Percentiles rank a stretch among this genome's conserved stretches.
These are phyloP conservation scores for Acacia acuminata DNA, from an alignment of 306 rosid genomes.

Conservation along the genomic window DNA sequence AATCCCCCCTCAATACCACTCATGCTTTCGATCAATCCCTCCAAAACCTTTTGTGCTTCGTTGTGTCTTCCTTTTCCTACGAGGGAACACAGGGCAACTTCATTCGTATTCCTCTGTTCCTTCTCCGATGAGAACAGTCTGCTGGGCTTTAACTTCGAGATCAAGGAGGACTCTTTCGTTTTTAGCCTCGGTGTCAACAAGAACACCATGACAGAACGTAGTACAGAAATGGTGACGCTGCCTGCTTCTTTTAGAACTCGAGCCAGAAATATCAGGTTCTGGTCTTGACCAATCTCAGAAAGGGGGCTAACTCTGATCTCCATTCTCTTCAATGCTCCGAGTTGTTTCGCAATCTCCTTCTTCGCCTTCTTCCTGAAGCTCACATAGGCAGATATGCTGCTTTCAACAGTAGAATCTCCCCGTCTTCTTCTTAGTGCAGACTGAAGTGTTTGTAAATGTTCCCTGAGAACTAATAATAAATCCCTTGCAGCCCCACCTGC, in stretches of 20 bases:
- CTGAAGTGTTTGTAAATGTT: slow-evolving; percentile 64
- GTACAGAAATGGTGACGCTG: slow-evolving; percentile 44
- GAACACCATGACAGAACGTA: slow-evolving; percentile 48
- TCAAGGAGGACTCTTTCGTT: slow-evolving; percentile 51
- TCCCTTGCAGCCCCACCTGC: slow-evolving; percentile 62
- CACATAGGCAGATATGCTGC: slow-evolving; percentile 46
- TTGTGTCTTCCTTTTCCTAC: slow-evolving; percentile 31
- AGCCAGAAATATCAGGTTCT: slow-evolving; percentile 28
- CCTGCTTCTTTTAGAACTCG: slow-evolving; percentile 58
- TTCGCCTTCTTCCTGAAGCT: slow-evolving; percentile 61
- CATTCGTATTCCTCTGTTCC: slow-evolving; percentile 47
- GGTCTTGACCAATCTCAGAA: slow-evolving; percentile 39
- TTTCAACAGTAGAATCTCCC: slow-evolving; percentile 51
- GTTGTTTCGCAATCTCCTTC: slow-evolving; percentile 52
- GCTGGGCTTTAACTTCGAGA: slow-evolving; percentile 48
- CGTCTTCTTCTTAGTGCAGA: slow-evolving; percentile 64
- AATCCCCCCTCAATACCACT: slow-evolving; percentile 56
- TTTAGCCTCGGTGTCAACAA: slow-evolving; percentile 51
- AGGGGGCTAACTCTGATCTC: slow-evolving; percentile 37
- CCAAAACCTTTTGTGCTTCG: slow-evolving; percentile 48
- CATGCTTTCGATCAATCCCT: slow-evolving; percentile 44
- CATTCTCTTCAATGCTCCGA: slow-evolving; percentile 51
- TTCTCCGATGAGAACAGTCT: slow-evolving; percentile 40
- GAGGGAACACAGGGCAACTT: slow-evolving; percentile 51
- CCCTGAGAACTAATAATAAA: slow-evolving; percentile 44